Evolutionary conservation across 2,329 filamentous ascomycete species (phyloP), one percentile per base, ranked within the genome.

Genomic region (Penicillium sp.): DNA sequence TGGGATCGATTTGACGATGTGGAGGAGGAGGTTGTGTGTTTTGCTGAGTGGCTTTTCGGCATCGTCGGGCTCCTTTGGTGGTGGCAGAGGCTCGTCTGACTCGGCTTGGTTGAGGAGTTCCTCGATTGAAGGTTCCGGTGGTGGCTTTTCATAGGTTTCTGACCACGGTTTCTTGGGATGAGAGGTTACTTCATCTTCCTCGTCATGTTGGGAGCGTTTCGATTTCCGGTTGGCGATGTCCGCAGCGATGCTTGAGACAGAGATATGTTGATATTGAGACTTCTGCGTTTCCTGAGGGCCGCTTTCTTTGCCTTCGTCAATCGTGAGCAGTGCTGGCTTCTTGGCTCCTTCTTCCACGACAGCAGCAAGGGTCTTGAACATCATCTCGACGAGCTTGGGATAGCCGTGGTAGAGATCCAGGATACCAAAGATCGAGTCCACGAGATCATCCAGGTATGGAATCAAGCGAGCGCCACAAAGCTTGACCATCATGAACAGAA

Each of bases 321-420:
- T 79, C 5, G 76, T 71, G 10, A 85, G 75, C 46, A 77, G 70
- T 13, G 66, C 60, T 10, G 80, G 79, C 31, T 75, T 74, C 58
- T 84, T 88, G 10, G 87, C 84, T 3, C 90, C 90, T 73, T 96
- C 90, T 49, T 90, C 85, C 10, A 94, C 90, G 53, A 97, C 85
- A 55, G 91, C 89, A 50, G 85, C 87, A 5, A 99, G 76, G 0
- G 96, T 91, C 1, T 83, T 79, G 69, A 97, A 99, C 5, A 99
- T 78, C 43, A 87, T 83, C 67, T 96, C 91, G 1, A 96, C 92
- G 53, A 99, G 86, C 16, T 82, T 76, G 0, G 91, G 87, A 69
- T 99, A 97, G 1, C 94, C 94, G 65, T 99, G 94, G 65, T 94
- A 99, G 65, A 91, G 90, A 62, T 97, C 92, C n/a, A 99, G 77